Percentiles rank a stretch among this genome's conserved stretches.
These are phyloP conservation scores for Mycena latifolia DNA, from an alignment of 768 basidiomycete genomes.

Conservation along the genomic window DNA sequence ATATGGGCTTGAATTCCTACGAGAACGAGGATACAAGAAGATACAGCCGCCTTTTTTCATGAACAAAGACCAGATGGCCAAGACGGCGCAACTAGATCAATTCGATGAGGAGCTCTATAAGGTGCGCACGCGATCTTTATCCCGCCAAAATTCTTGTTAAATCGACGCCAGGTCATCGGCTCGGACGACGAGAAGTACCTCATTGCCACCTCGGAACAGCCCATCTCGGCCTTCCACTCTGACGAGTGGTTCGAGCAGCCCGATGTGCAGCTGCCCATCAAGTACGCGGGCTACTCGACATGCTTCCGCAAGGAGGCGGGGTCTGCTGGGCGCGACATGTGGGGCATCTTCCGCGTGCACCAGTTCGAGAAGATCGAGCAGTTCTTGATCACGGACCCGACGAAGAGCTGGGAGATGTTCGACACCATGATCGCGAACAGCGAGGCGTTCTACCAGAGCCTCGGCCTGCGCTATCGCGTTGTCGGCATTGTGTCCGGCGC, in stretches of 20 bases:
- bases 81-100: slow-evolving; percentile 97
- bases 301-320: slow-evolving; percentile 99
- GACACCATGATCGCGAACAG: slow-evolving; percentile 91
- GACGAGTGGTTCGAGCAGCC: slow-evolving; percentile 99
- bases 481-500: slow-evolving; percentile 97
- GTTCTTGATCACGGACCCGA: slow-evolving; percentile 95
- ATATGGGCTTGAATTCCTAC: slow-evolving; percentile 94
- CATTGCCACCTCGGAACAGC: slow-evolving; percentile 99
- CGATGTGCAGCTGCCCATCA: slow-evolving; percentile 90
- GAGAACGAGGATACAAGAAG: slow-evolving; percentile 88
- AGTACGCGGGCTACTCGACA: slow-evolving; percentile 91
- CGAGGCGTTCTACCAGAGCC: slow-evolving; percentile 96
- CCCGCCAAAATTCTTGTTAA: background rate
- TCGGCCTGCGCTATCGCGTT: slow-evolving; percentile 91
- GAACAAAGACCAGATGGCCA: slow-evolving; percentile 97
- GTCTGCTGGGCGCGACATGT: slow-evolving; percentile 96
- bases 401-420: slow-evolving; percentile 95
- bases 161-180: slow-evolving; percentile 74
- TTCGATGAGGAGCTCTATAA: slow-evolving; percentile 99
- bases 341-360: slow-evolving; percentile 99
- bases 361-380: slow-evolving; percentile 99
- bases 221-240: slow-evolving; percentile 94
- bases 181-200: slow-evolving; percentile 97
- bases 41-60: slow-evolving; percentile 98
- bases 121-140: slow-evolving; percentile 53